These are phyloP conservation scores for Globisporangium barbulae DNA, from an alignment of 352 stramenopile genomes.

Conservation along the genomic window DNA sequence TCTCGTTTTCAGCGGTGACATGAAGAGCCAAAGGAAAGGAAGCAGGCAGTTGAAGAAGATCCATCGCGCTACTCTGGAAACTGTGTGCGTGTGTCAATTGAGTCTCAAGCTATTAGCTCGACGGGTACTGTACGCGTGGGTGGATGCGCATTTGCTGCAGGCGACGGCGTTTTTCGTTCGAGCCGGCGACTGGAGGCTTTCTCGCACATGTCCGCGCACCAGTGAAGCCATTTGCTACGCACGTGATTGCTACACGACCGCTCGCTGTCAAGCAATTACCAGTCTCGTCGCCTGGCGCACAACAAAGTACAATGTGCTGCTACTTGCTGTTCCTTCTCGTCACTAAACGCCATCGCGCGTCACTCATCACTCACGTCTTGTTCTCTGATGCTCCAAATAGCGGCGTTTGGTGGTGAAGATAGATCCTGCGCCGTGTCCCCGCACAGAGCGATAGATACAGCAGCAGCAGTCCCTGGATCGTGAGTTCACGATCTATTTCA, in stretches of 20 bases:
- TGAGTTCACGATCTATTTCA: neutral
- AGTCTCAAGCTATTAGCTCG: neutral
- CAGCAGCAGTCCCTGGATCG: neutral
- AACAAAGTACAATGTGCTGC: neutral
- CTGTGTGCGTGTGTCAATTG: neutral
- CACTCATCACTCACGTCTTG: neutral
- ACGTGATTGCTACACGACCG: too few species aligned
- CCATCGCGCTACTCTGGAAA: neutral
- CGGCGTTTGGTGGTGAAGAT: neutral
- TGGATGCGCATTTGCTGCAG: neutral
- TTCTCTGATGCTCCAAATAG: neutral
- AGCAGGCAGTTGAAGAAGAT: conserved; percentile 3
- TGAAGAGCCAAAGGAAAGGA: neutral
- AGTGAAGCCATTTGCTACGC: too few species aligned
- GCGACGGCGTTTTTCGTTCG: neutral
- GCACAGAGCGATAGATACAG: neutral
- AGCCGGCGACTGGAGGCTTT: too few species aligned
- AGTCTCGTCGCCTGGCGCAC: neutral
- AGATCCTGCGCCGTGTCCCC: neutral
- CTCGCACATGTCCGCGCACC: too few species aligned
- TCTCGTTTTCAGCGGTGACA: neutral
- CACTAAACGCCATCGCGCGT: neutral
- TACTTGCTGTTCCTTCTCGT: neutral
- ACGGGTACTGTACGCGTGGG: neutral
- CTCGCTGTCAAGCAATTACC: too few species aligned